These are phyloP conservation scores for Kazachstania bromeliacearum DNA, from an alignment of 805 yeast genomes.

Conservation along the genomic window DNA sequence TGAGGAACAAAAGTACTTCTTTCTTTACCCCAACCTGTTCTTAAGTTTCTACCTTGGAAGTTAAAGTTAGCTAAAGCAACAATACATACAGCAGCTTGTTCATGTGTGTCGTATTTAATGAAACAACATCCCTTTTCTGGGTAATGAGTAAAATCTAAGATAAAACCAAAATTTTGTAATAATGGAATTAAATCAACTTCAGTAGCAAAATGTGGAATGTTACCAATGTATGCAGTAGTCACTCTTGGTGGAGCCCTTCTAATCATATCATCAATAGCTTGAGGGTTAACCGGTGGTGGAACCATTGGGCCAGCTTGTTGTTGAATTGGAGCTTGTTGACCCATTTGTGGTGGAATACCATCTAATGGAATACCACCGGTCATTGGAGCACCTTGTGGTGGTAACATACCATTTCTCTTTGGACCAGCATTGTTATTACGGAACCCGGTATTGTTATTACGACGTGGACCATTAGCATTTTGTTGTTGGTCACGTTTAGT, in stretches of 20 bases:
- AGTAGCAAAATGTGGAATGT: conserved; percentile 66
- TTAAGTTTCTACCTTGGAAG: conserved; percentile 67
- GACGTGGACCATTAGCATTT: conserved; percentile 13
- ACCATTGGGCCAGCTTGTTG: conserved; percentile 5
- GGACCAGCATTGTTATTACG: conserved; percentile 17
- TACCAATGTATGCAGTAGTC: conserved; percentile 81
- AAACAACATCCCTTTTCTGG: conserved; percentile 83
- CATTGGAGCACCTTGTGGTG: conserved; percentile 16
- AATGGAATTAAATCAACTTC: conserved; percentile 66
- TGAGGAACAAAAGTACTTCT: conserved; percentile 29
- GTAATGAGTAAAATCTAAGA: conserved; percentile 70
- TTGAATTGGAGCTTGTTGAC: conserved; percentile 8
- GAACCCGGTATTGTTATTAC: conserved; percentile 19
- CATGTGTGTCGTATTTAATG: conserved; percentile 79
- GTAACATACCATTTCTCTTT: conserved; percentile 9
- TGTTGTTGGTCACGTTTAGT: conserved; percentile 47
- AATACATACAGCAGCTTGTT: conserved; percentile 81
- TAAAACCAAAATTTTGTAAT: conserved; percentile 70
- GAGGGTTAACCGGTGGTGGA: conserved; percentile 37
- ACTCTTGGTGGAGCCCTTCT: conserved; percentile 61
- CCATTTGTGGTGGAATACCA: conserved; percentile 17
- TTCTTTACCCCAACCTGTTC: conserved; percentile 83
- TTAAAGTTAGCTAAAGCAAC: conserved; percentile 62
- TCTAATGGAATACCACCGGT: conserved; percentile 11
- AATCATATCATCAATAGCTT: conserved; percentile 57